Evolutionary conservation across 192 early-diverging fungal species (phyloP), one percentile per base, ranked within the genome.

Genomic region (Allomyces arbusculus): DNA sequence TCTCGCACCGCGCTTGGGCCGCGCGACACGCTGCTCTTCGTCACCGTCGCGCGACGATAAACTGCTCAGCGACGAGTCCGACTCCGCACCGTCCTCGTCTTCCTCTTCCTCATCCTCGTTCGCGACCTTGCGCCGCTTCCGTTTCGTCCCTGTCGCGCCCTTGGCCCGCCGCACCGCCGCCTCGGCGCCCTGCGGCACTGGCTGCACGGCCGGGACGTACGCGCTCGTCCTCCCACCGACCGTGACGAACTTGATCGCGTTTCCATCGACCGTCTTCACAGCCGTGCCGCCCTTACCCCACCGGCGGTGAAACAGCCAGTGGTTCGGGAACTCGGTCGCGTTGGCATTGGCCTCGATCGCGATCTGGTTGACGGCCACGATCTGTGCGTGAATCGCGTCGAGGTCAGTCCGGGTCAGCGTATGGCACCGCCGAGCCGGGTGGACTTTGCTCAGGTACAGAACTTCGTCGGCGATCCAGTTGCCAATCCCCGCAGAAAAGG

Each of bases 401-500:
- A 83, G 64, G 69, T 88, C 83, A 14, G 63, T 64, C 22, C 73
- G 73, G 0, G 63, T 72, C 40, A 91, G 70, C 8, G 78, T 69
- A 14, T 77, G 66, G 0, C 82, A 68, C 24, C 70, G 67, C 66
- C 85, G 79, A 16, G 65, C 71, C 14, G 91, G 91, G 67, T 92
- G 90, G 7, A 92, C 71, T 25, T 69, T 61, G 43, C 87, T 80
- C 61, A 86, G 86, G 68, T 80, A 92, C 9, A 93, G 77, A 0
- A 89, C 75, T 73, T 90, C 89, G 71, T 92, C 90, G 0, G 89
- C 89, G 14, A 92, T 75, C 89, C 89, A 92, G 72, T 91, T 92
- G 0, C 89, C 90, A 4, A 92, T 79, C 4, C 91, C 91, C 0
- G 89, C 86, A 0, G 78, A 82, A 66, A 93, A 88, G 9, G 70